A percentile compares a stretch with the other conserved stretches of the same genome.
phyloP scores from a whole-genome alignment of 2,329 filamentous ascomycete species.

The Fusarium mexicanum region DNA sequence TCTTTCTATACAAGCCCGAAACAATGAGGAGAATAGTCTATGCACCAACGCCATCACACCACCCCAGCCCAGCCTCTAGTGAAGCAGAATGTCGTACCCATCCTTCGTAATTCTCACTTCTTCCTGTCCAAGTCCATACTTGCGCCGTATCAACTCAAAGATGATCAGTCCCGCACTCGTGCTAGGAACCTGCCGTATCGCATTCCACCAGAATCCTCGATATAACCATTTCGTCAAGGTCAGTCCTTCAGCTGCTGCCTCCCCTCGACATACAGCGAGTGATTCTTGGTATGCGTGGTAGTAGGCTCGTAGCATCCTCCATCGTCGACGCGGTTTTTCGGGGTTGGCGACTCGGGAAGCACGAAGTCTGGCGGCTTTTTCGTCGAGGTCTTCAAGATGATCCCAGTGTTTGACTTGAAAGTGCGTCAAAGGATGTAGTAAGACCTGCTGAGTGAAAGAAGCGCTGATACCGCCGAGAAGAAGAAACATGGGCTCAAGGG shows the following conservation, averaged over 20 bases:
- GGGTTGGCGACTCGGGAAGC: conserved; percentile 46
- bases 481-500: conserved; percentile 77
- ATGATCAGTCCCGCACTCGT: conserved; percentile 82
- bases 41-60: conserved; percentile 16
- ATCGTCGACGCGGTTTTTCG: conserved; percentile 50
- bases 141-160: conserved; percentile 78
- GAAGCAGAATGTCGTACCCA: conserved; percentile 75
- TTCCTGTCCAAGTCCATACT: conserved; percentile 72
- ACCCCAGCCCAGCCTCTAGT: conserved; percentile 25
- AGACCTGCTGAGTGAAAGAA: conserved; percentile 72
- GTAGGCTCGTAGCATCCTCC: conserved; percentile 70
- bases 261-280: conserved; percentile 65
- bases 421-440: conserved; percentile 77
- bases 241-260: conserved; percentile 65
- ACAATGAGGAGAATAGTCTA: conserved; percentile 33
- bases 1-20: conserved; percentile 2
- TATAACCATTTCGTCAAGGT: conserved; percentile 73
- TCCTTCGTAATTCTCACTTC: conserved; percentile 73
- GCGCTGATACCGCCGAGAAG: conserved; percentile 74
- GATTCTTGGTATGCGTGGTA: conserved; percentile 77
- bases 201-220: conserved; percentile 76
- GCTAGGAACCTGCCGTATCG: conserved; percentile 78
- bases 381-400: conserved; percentile 76
- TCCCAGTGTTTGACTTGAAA: conserved; percentile 79
- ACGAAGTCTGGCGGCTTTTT: conserved; percentile 60